Evolutionary conservation across 2,329 filamentous ascomycete species (phyloP), one percentile per base, ranked within the genome.

Genomic region (Apiospora pterosperma): DNA sequence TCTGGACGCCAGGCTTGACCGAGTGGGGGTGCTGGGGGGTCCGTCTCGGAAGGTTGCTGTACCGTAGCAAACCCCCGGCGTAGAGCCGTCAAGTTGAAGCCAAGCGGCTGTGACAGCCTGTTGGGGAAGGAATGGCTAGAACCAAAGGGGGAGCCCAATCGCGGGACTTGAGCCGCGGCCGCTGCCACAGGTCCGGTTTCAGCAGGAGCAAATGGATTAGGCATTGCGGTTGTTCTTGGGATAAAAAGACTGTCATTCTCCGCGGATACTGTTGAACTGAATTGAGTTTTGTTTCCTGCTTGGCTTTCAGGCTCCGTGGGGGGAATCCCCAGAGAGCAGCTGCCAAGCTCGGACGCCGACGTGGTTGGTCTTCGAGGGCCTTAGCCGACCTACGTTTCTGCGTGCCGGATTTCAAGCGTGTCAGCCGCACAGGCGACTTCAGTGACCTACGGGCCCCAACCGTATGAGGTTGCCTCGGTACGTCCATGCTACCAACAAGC

Each of bases 91-190:
- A 81, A 69, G 59, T 83, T 81, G 38, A 85, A 76, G 44, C 77
- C 78, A 14, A 77, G 75, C 2, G 81, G 79, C 68, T 83, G 81
- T 36, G 80, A 82, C 36, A 84, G 73, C 44, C 87, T 82, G 65
- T 84, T 85, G n/a, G 88, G 87, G 67, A 89, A 87, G 58, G 87
- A 89, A 70, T 86, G 82, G 73, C 84, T 87, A 14, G 82, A 79
- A 63, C 75, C 78, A 67, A 90, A 89, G 0, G 87, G 87, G 5
- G 87, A 90, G 36, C 87, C 85, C 4, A 90, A 79, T 7, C 86
- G 81, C 21, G 48, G 28, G 28, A 52, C 25, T 16, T 81, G 78
- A 44, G 81, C 82, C 1, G 76, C 77, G 2, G 74, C 71, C 7
- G 79, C 76, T 23, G 76, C 67, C 28, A 70, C 73, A 16, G 34